Evolutionary conservation across 208 protist genomes (phyloP).

Genomic region (Angomonas ambiguus): DNA sequence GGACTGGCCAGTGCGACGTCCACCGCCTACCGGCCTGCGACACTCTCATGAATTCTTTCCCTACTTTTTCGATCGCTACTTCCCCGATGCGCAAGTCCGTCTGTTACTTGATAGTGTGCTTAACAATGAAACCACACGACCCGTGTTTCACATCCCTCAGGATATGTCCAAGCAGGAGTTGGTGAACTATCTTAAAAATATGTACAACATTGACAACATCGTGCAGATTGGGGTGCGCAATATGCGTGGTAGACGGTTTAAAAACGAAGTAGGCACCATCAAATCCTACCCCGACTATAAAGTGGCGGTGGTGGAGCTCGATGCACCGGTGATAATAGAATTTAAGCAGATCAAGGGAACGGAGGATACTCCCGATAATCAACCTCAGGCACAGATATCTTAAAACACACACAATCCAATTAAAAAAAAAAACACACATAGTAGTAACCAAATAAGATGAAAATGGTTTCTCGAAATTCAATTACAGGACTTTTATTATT

Average conservation of each 20-base stretch:
- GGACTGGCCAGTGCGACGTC: constrained; percentile 67
- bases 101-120: constrained; percentile 84
- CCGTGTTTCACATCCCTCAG: constrained; percentile 77
- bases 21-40: constrained; percentile 75
- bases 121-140: constrained; percentile 78
- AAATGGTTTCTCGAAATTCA: neutral
- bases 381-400: constrained; percentile 53
- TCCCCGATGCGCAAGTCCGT: constrained; percentile 71
- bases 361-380: constrained; percentile 81
- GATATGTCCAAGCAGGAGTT: constrained; percentile 85
- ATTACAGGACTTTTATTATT: neutral
- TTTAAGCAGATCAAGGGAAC: constrained; percentile 89
- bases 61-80: constrained; percentile 78
- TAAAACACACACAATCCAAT: constrained; percentile 14
- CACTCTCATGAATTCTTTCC: constrained; percentile 76
- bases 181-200: constrained; percentile 81
- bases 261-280: constrained; percentile 86
- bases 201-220: constrained; percentile 83
- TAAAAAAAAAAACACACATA: constrained; percentile 3
- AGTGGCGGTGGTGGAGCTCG: constrained; percentile 73
- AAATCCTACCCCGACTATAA: constrained; percentile 78
- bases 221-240: constrained; percentile 70
- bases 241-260: constrained; percentile 63
- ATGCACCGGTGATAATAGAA: constrained; percentile 73
- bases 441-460: neutral